These are phyloP conservation scores for Zarea fungicola DNA, from an alignment of 2,329 filamentous ascomycete genomes.

Conservation along the genomic window DNA sequence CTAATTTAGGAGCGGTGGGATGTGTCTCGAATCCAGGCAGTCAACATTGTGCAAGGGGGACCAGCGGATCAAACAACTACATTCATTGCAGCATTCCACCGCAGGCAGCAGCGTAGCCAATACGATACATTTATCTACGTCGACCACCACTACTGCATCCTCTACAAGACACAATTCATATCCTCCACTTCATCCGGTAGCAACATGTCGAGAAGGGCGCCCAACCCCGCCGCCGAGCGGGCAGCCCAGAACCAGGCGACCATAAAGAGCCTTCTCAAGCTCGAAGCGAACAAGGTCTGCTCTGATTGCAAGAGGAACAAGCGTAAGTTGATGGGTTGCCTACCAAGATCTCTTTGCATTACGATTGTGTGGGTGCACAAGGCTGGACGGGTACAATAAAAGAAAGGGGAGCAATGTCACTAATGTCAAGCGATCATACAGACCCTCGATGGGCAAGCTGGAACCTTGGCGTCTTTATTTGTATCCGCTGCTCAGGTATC, in stretches of 20 bases:
- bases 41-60: conserved; percentile 11
- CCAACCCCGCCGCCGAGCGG: conserved; percentile 76
- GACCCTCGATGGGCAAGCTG: conserved; percentile 98
- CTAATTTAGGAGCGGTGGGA: conserved; percentile 10
- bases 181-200: conserved; percentile 5
- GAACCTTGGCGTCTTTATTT: conserved; percentile 96
- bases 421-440: conserved; percentile 30
- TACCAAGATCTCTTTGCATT: neutral
- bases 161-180: neutral
- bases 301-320: conserved; percentile 99
- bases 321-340: conserved; percentile 66
- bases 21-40: conserved; percentile 7
- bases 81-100: conserved; percentile 6
- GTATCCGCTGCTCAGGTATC: conserved; percentile 97
- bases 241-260: conserved; percentile 90
- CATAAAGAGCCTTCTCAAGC: conserved; percentile 89
- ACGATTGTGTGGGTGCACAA: neutral
- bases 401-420: conserved; percentile 11
- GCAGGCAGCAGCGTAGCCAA: conserved; percentile 11
- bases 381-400: neutral
- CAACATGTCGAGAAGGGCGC: conserved; percentile 71
- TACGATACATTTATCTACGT: conserved; percentile 1
- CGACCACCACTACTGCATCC: neutral
- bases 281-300: conserved; percentile 94
- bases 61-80: conserved; percentile 2